Evolutionary conservation across 257 asterid species (phyloP).

Genomic region (Vinca minor): DNA sequence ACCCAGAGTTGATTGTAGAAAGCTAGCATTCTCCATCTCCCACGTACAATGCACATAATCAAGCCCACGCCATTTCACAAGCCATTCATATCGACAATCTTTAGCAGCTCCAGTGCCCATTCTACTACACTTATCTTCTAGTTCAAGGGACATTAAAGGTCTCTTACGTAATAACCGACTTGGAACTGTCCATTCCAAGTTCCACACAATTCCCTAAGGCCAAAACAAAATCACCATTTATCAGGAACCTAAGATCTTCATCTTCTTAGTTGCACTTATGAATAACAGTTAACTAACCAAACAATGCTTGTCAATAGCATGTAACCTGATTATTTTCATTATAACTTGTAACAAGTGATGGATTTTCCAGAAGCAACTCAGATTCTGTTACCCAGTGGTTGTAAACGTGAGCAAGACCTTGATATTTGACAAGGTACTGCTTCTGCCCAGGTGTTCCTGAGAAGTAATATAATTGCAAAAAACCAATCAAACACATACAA

Average conservation of each 20-base stretch:
- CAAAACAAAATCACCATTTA: slow-evolving; percentile 7
- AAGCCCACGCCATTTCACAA: slow-evolving; percentile 69
- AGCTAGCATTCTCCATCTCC: slow-evolving; percentile 52
- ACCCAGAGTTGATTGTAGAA: slow-evolving; percentile 40
- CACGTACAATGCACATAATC: slow-evolving; percentile 54
- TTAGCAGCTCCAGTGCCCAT: slow-evolving; percentile 26
- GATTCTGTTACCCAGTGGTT: slow-evolving; percentile 63
- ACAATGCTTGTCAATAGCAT: background rate
- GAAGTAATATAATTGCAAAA: slow-evolving; percentile 20
- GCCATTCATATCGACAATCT: slow-evolving; percentile 55
- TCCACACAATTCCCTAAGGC: slow-evolving; percentile 44
- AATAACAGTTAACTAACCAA: background rate
- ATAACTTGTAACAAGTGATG: slow-evolving; percentile 35
- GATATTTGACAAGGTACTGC: slow-evolving; percentile 66
- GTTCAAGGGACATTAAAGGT: slow-evolving; percentile 22
- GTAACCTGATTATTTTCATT: slow-evolving; percentile 40
- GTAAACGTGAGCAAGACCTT: slow-evolving; percentile 67
- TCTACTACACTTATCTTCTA: slow-evolving; percentile 24
- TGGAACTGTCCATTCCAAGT: slow-evolving; percentile 54
- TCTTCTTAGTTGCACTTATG: background rate
- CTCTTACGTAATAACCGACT: slow-evolving; percentile 55
- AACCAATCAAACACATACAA: too few relatives aligned
- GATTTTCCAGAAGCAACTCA: slow-evolving; percentile 39
- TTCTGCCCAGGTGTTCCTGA: slow-evolving; percentile 48
- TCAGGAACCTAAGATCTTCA: slow-evolving; percentile 3